A percentile compares a stretch with the other conserved stretches of the same genome.
Evolutionary conservation across 257 asterid species (phyloP).

Genomic region (Anisodus tanguticus): DNA sequence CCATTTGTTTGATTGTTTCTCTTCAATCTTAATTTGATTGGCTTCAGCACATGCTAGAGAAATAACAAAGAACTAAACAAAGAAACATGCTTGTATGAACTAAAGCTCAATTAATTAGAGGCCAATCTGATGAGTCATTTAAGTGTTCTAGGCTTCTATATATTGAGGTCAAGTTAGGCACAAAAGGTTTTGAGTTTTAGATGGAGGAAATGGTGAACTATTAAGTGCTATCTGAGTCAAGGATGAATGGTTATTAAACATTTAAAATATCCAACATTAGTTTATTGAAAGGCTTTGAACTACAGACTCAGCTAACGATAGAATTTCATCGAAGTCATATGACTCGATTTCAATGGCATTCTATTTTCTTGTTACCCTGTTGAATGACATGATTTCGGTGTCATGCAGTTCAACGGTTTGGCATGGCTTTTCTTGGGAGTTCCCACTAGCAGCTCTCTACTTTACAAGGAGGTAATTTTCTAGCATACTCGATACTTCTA

Average conservation of each 20-base stretch:
- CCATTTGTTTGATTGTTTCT: slow-evolving; percentile 8
- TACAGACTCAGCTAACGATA: not conserved
- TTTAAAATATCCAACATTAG: not conserved
- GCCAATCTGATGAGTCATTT: not conserved
- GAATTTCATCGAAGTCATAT: not conserved
- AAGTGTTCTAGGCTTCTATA: not conserved
- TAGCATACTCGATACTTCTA: not conserved
- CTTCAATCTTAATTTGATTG: not conserved
- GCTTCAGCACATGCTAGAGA: not conserved
- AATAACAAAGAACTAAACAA: not conserved
- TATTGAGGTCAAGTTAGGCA: not conserved
- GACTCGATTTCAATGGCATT: not conserved
- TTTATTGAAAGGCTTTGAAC: not conserved
- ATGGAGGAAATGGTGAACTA: not conserved
- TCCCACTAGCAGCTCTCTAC: slow-evolving; percentile 93
- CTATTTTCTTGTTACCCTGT: too few species aligned
- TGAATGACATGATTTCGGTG: slow-evolving; percentile 19
- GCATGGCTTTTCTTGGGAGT: slow-evolving; percentile 99
- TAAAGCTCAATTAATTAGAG: not conserved
- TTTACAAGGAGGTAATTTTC: slow-evolving; percentile 82
- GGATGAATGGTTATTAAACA: not conserved
- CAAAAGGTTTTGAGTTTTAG: not conserved
- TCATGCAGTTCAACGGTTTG: slow-evolving; percentile 83
- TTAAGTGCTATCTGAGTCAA: not conserved
- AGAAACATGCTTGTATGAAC: not conserved